phyloP scores from a whole-genome alignment of 2,329 filamentous ascomycete species.

The Emergomyces orientalis region DNA sequence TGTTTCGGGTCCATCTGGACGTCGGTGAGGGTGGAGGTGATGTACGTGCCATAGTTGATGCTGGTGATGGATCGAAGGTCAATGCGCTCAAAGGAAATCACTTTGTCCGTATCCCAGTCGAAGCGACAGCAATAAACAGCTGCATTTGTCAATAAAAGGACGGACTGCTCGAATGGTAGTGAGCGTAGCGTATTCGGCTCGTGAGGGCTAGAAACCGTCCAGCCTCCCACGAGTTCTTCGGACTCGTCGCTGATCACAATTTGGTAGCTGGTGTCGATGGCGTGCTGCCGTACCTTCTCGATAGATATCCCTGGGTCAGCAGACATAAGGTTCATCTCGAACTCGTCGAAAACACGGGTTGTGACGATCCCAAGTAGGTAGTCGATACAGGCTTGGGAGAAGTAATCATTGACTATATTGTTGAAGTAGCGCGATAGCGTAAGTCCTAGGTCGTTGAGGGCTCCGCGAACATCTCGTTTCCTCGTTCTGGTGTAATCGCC shows the following conservation, averaged over 20 bases:
- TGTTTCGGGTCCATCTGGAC: slow-evolving; percentile 65
- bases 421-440: slow-evolving; percentile 66
- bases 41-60: slow-evolving; percentile 75
- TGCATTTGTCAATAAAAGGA: slow-evolving; percentile 74
- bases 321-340: slow-evolving; percentile 86
- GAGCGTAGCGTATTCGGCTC: slow-evolving; percentile 59
- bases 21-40: slow-evolving; percentile 75
- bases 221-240: slow-evolving; percentile 80
- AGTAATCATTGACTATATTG: slow-evolving; percentile 97
- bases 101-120: slow-evolving; percentile 92
- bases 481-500: slow-evolving; percentile 90
- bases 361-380: slow-evolving; percentile 86
- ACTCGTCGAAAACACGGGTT: slow-evolving; percentile 80
- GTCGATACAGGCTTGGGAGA: slow-evolving; percentile 89
- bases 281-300: slow-evolving; percentile 71
- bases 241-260: slow-evolving; percentile 74
- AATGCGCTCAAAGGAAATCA: slow-evolving; percentile 81
- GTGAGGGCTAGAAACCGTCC: slow-evolving; percentile 74
- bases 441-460: slow-evolving; percentile 80
- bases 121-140: slow-evolving; percentile 85
- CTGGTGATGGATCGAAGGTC: slow-evolving; percentile 62
- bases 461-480: slow-evolving; percentile 83
- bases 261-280: slow-evolving; percentile 79
- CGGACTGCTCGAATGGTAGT: slow-evolving; percentile 74
- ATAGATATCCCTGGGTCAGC: slow-evolving; percentile 86